Evolutionary conservation across 2,329 filamentous ascomycete genomes (phyloP).

Genomic region (Talaromyces rugulosus): DNA sequence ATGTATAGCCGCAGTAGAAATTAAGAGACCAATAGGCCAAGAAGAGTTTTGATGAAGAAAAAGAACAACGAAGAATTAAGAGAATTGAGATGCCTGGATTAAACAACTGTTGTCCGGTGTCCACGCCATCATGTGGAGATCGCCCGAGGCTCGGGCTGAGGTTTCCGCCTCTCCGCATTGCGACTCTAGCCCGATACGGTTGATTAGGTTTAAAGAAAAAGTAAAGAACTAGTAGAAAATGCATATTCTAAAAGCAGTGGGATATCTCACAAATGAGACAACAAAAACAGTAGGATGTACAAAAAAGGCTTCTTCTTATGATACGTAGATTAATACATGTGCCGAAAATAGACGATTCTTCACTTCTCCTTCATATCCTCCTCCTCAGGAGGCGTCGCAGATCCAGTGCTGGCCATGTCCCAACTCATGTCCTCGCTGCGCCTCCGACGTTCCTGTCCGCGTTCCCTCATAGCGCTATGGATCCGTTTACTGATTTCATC

Average conservation of each 20-base stretch:
- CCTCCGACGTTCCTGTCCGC: conserved; percentile 60
- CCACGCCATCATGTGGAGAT: neutral
- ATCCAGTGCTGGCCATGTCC: conserved; percentile 36
- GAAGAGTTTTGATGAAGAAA: neutral
- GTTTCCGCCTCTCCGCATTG: neutral
- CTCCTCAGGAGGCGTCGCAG: conserved; percentile 33
- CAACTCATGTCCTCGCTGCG: conserved; percentile 41
- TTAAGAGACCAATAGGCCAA: neutral
- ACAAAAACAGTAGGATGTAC: neutral
- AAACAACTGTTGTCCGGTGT: neutral
- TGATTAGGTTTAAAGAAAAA: no score
- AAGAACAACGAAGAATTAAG: neutral
- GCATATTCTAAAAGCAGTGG: neutral
- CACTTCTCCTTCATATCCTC: conserved; percentile 34
- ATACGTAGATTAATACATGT: neutral
- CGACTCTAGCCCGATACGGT: neutral
- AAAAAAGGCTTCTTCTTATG: neutral
- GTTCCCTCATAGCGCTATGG: conserved; percentile 74
- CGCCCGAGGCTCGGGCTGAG: neutral
- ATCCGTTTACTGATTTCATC: conserved; percentile 83
- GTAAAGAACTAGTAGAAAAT: no score
- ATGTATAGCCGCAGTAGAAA: neutral
- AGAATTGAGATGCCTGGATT: neutral
- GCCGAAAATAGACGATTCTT: conserved; percentile 14
- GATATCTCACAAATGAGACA: neutral